These are phyloP conservation scores for Fimicolochytrium jonesii DNA, from an alignment of 192 early-diverging fungal species.

Conservation along the genomic window DNA sequence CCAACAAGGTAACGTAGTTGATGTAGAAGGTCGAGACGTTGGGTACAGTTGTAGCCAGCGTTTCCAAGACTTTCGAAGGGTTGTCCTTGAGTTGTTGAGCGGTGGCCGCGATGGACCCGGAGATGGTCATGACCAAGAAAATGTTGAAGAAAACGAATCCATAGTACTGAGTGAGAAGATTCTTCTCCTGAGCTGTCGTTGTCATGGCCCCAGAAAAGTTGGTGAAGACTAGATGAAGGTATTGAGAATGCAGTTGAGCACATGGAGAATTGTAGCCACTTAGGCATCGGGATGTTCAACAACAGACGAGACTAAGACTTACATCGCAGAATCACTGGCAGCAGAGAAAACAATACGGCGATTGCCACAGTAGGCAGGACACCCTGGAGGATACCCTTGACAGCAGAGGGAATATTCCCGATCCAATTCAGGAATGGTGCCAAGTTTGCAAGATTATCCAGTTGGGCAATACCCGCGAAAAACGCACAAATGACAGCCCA, in stretches of 20 bases:
- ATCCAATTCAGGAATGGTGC: constrained; percentile 11
- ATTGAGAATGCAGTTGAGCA: too few relatives aligned
- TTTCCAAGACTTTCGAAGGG: constrained; percentile 33
- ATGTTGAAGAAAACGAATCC: constrained; percentile 61
- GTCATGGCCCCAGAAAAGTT: constrained; percentile 23
- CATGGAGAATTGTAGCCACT: too few relatives aligned
- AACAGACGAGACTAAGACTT: constrained; percentile 17
- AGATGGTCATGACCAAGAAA: constrained; percentile 67
- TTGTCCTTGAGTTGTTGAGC: constrained; percentile 46
- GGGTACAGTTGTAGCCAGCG: constrained; percentile 56
- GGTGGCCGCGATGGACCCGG: constrained; percentile 49
- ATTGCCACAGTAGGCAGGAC: constrained; percentile 66
- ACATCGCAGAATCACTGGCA: constrained; percentile 62
- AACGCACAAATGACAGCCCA: constrained; percentile 46
- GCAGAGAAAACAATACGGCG: constrained; percentile 58
- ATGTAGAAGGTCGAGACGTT: constrained; percentile 71
- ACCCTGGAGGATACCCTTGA: constrained; percentile 63
- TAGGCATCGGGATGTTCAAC: neutral
- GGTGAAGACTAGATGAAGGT: constrained; percentile 9
- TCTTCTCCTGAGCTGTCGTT: constrained; percentile 44
- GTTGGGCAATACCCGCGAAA: constrained; percentile 15
- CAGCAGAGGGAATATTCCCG: constrained; percentile 2
- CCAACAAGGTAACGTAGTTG: constrained; percentile 69
- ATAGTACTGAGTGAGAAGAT: constrained; percentile 68
- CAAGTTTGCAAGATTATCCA: constrained; percentile 8